Evolutionary conservation across 176 grass and related monocot genomes (phyloP).

Genomic region (Phragmites australis): DNA sequence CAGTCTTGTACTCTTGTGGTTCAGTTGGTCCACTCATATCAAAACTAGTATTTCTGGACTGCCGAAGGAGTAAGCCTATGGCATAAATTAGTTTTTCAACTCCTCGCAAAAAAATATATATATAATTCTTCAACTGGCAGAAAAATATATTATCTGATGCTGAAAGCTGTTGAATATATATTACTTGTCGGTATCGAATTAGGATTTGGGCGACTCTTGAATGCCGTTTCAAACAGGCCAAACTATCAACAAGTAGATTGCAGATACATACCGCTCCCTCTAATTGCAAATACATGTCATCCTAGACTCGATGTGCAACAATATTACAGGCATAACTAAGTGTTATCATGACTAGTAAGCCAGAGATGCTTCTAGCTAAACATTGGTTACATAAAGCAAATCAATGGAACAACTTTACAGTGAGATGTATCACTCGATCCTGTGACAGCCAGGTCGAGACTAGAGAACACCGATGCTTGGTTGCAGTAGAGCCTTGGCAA

Average conservation of each 20-base stretch:
- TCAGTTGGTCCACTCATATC: constrained; percentile 27
- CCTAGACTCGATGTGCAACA: neutral
- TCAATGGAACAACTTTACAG: constrained; percentile 17
- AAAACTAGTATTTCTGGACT: neutral
- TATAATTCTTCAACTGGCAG: neutral
- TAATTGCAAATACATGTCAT: neutral
- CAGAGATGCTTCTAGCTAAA: constrained; percentile 21
- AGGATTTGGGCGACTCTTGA: neutral
- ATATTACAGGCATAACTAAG: neutral
- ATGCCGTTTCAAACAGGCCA: neutral
- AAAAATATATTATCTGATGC: constrained; percentile 19
- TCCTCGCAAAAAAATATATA: no score
- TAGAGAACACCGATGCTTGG: neutral
- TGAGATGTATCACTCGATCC: neutral
- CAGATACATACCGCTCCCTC: neutral
- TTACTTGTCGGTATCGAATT: constrained; percentile 12
- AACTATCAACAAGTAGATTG: constrained; percentile 10
- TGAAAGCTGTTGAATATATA: neutral
- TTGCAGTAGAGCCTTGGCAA: constrained; percentile 3
- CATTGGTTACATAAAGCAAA: constrained; percentile 22
- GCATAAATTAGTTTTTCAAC: no score
- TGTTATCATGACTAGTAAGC: neutral
- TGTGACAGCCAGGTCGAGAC: neutral
- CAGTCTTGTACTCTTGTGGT: neutral
- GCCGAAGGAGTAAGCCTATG: no score